Percentiles rank a stretch among this genome's conserved stretches.
Conservation (phyloP, 495 filamentous ascomycete species). For the Venustampulla echinocandica region DNA sequence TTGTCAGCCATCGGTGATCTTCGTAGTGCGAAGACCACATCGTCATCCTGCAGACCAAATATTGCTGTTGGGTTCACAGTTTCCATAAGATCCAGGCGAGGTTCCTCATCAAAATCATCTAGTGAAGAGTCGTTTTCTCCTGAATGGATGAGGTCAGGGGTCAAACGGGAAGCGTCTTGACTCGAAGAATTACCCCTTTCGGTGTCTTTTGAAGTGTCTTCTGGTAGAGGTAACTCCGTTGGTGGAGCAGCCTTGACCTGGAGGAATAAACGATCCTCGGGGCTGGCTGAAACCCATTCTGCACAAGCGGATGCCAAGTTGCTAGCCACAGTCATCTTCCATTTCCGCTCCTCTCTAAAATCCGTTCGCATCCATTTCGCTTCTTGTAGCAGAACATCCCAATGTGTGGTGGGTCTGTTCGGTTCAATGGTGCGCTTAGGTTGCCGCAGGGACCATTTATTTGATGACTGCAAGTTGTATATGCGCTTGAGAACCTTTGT, state of each 20-base stretch:
- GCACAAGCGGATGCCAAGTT: constrained; percentile 72
- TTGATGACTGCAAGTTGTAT: constrained; percentile 78
- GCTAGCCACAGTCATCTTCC: constrained; percentile 75
- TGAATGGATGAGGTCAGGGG: constrained; percentile 64
- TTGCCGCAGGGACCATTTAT: constrained; percentile 86
- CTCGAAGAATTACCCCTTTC: constrained; percentile 25
- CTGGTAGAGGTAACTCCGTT: constrained; percentile 2
- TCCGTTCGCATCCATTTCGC: constrained; percentile 97
- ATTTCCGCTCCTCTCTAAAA: constrained; percentile 87
- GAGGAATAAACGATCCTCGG: constrained; percentile 52
- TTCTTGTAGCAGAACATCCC: constrained; percentile 79
- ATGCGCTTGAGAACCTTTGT: constrained; percentile 74
- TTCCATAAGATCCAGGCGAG: constrained; percentile 32
- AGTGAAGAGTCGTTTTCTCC: constrained; percentile 39
- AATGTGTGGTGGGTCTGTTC: constrained; percentile 60
- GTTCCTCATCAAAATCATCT: constrained; percentile 38
- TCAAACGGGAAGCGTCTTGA: constrained; percentile 39
- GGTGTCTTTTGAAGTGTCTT: constrained; percentile 14
- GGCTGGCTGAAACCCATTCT: constrained; percentile 59
- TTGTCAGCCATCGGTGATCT: constrained; percentile 70
- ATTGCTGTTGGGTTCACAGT: constrained; percentile 62
- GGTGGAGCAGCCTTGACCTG: constrained; percentile 48
- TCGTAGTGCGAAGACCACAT: constrained; percentile 70
- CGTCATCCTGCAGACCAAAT: constrained; percentile 72
- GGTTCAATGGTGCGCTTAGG: constrained; percentile 73